Evolutionary conservation across 2,329 filamentous ascomycete species (phyloP).

Genomic region (Exophiala dermatitidis): DNA sequence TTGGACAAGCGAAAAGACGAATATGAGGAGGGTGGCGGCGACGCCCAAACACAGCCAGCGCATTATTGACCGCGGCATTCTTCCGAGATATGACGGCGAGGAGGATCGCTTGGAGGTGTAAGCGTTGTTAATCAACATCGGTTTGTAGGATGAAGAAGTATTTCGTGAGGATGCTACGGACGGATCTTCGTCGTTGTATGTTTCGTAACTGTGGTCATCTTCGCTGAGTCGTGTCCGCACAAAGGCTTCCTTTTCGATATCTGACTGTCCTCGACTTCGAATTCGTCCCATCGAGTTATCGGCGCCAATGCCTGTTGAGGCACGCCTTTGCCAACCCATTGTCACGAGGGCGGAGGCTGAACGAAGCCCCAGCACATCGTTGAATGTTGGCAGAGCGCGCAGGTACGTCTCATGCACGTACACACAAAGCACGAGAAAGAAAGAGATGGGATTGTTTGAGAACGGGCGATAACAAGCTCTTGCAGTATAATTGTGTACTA

Average conservation of each 20-base stretch:
- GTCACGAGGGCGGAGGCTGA: slow-evolving; percentile 9
- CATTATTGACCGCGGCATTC: slow-evolving; percentile 64
- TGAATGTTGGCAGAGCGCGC: not conserved
- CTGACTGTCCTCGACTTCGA: slow-evolving; percentile 23
- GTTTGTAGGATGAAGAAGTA: slow-evolving; percentile 35
- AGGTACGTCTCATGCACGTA: not conserved
- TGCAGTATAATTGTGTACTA: not conserved
- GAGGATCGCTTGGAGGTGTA: slow-evolving; percentile 31
- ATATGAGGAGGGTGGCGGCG: slow-evolving; percentile 61
- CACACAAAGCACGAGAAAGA: not conserved
- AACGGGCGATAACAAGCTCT: not conserved
- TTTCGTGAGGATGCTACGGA: slow-evolving; percentile 51
- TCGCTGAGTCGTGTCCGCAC: slow-evolving; percentile 5
- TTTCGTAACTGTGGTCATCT: slow-evolving; percentile 18
- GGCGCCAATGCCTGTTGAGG: slow-evolving; percentile 19
- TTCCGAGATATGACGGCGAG: slow-evolving; percentile 42
- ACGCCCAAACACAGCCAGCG: slow-evolving; percentile 70
- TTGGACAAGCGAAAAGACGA: slow-evolving; percentile 67
- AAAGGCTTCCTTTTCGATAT: slow-evolving; percentile 24
- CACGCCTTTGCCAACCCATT: slow-evolving; percentile 26
- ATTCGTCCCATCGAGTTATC: slow-evolving; percentile 17
- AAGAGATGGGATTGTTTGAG: not conserved
- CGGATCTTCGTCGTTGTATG: slow-evolving; percentile 27
- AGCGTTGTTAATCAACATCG: slow-evolving; percentile 36
- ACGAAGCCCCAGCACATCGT: slow-evolving; percentile 11